Conservation (phyloP, 108 stramenopile species). For the Conticribra guillardii region DNA sequence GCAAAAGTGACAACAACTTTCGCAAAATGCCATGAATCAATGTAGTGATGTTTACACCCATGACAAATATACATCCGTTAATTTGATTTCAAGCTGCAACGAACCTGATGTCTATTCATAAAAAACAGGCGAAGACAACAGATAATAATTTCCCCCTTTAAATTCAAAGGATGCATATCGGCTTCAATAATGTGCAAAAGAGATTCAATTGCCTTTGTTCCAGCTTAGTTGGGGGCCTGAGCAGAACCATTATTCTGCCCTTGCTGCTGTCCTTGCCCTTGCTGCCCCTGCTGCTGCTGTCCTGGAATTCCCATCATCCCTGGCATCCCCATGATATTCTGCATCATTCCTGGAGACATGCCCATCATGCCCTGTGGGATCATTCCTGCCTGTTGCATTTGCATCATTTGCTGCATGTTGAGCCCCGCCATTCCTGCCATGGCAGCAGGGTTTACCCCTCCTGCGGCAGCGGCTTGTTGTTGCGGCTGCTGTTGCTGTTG, state of each 20-base stretch:
- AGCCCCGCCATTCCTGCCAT: slow-evolving; percentile 19
- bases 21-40: too few relatives aligned
- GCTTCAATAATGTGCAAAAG: too few relatives aligned
- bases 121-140: too few relatives aligned
- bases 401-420: slow-evolving; percentile 39
- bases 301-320: slow-evolving; percentile 32
- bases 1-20: too few relatives aligned
- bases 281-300: slow-evolving; percentile 1
- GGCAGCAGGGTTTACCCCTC: slow-evolving; percentile 12
- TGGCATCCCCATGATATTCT: slow-evolving; percentile 37
- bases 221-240: too few relatives aligned
- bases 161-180: too few relatives aligned
- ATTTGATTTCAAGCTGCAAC: too few relatives aligned
- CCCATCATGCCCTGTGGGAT: slow-evolving; percentile 12
- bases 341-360: slow-evolving; percentile 25
- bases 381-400: slow-evolving; percentile 13
- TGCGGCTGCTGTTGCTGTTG: slow-evolving; percentile 24
- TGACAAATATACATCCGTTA: too few relatives aligned
- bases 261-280: slow-evolving; percentile 8
- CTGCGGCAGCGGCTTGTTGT: not conserved
- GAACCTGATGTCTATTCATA: too few relatives aligned
- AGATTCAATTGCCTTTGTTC: too few relatives aligned
- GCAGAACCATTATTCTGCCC: not conserved
- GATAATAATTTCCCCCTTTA: too few relatives aligned
- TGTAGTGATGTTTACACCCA: too few relatives aligned